phyloP scores from a whole-genome alignment of 2,329 filamentous ascomycete genomes.

The Fusarium sp. region DNA sequence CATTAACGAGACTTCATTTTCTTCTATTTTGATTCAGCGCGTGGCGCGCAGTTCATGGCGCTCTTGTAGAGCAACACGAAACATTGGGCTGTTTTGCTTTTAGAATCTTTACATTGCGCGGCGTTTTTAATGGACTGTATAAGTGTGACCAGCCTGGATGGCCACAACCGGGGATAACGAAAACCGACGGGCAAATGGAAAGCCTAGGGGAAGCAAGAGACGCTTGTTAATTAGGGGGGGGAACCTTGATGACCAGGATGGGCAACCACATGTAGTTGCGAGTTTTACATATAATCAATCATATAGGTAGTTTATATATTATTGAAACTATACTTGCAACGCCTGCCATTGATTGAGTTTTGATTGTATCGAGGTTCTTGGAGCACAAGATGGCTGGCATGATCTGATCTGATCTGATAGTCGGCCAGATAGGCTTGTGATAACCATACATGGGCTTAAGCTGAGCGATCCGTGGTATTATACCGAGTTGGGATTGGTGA shows the following conservation, averaged over 20 bases:
- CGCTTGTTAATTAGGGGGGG: constrained; percentile 24
- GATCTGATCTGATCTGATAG: background rate
- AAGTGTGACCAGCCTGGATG: constrained; percentile 4
- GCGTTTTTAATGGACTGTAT: constrained; percentile 36
- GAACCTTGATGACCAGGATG: constrained; percentile 10
- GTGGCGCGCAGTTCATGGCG: constrained; percentile 14
- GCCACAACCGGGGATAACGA: constrained; percentile 9
- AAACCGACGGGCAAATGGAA: constrained; percentile 17
- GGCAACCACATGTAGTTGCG: constrained; percentile 10
- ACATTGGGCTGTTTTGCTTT: constrained; percentile 14
- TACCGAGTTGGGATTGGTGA: constrained; percentile 10
- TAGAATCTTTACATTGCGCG: constrained; percentile 37
- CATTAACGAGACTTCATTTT: constrained; percentile 34
- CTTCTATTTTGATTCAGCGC: constrained; percentile 26
- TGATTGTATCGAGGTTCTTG: background rate
- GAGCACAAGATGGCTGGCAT: background rate
- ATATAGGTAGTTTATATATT: constrained; percentile 35
- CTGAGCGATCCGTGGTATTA: background rate
- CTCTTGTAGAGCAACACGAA: background rate
- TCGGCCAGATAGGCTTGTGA: background rate
- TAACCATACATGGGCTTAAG: background rate
- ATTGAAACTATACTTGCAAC: background rate
- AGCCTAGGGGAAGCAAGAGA: constrained; percentile 7
- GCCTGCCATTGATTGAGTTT: background rate
- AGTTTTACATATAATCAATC: constrained; percentile 28